Conservation (phyloP, 805 yeast species). For the Torulaspora microellipsoides region DNA sequence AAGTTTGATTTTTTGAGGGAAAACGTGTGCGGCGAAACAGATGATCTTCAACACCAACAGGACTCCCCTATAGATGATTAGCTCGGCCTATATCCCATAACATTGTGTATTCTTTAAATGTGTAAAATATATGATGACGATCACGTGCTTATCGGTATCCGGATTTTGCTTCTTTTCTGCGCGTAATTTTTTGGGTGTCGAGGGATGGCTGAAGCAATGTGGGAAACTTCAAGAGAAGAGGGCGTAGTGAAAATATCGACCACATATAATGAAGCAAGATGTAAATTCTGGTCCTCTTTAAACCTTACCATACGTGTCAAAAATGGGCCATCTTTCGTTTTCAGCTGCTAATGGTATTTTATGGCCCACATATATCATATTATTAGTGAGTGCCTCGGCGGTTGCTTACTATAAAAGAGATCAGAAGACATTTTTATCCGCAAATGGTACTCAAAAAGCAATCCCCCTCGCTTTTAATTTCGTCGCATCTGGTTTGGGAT, state of each 20-base stretch:
- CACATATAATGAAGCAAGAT: no score
- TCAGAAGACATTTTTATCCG: constrained; percentile 57
- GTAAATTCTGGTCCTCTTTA: no score
- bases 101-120: not conserved
- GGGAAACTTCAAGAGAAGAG: no score
- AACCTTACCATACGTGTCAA: not conserved
- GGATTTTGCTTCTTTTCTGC: no score
- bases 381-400: constrained; percentile 49
- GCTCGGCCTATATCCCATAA: no score
- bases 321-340: constrained; percentile 42
- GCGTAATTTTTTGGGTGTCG: no score
- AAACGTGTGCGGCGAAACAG: constrained; percentile 31
- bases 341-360: constrained; percentile 61
- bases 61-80: constrained; percentile 9
- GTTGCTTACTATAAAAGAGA: constrained; percentile 57
- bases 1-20: constrained; percentile 91
- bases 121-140: not conserved
- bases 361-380: constrained; percentile 53
- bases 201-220: no score
- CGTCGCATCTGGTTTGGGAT: constrained; percentile 90
- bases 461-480: constrained; percentile 82
- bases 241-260: no score
- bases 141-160: no score
- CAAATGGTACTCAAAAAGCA: constrained; percentile 77
- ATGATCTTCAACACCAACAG: constrained; percentile 7